Conservation (phyloP, 305 asterid species). For the Fraxinus platypoda region DNA sequence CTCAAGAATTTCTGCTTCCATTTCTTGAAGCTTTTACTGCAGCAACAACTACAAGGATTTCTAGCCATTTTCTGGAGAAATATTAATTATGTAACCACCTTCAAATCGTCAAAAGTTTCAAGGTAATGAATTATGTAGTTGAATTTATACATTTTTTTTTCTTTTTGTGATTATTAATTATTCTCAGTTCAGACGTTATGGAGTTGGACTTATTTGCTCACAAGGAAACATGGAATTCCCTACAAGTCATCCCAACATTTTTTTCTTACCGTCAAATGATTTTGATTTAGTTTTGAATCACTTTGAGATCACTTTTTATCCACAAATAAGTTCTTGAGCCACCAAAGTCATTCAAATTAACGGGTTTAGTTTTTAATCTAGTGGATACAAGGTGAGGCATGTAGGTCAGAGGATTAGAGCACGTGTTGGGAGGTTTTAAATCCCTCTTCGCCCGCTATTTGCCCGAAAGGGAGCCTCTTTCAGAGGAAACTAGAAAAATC, state of each 20-base stretch:
- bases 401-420: neutral
- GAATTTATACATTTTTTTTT: neutral
- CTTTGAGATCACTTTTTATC: neutral
- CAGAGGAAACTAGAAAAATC: neutral
- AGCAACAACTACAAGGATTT: neutral
- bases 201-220: constrained; percentile 28
- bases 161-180: neutral
- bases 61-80: neutral
- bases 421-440: neutral
- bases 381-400: neutral
- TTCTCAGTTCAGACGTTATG: too few species aligned
- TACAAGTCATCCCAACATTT: constrained; percentile 3
- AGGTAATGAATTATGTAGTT: neutral
- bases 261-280: neutral
- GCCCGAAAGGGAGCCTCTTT: neutral
- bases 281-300: neutral
- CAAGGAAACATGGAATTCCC: neutral
- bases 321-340: neutral
- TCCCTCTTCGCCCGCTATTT: neutral
- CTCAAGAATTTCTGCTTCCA: neutral
- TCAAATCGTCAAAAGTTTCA: neutral
- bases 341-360: neutral
- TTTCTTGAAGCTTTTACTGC: neutral
- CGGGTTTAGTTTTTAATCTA: neutral
- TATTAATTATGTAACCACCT: neutral